These are phyloP conservation scores for Chrysanthemum lavandulifolium DNA, from an alignment of 129 eudicot genomes.

Conservation along the genomic window DNA sequence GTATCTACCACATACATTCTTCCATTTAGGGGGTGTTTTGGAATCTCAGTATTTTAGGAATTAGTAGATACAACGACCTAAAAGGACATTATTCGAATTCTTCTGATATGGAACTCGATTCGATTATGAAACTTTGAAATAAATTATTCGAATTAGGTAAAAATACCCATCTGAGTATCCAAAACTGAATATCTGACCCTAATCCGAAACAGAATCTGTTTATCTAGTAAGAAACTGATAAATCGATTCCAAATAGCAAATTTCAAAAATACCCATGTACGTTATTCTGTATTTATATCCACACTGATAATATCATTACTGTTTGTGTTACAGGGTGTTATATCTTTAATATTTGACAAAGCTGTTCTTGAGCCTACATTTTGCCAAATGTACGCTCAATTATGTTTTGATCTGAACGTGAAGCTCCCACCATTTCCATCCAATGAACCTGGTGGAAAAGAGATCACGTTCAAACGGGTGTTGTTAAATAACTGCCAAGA, in stretches of 20 bases:
- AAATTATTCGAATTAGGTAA: too few relatives aligned
- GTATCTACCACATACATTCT: background rate
- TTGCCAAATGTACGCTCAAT: constrained; percentile 87
- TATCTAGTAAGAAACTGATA: background rate
- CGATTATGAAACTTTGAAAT: too few relatives aligned
- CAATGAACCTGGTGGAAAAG: constrained; percentile 75
- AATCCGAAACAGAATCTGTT: too few relatives aligned
- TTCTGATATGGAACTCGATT: too few relatives aligned
- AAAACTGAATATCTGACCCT: too few relatives aligned
- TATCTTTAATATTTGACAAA: constrained; percentile 88
- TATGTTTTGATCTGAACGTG: constrained; percentile 75
- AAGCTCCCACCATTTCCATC: constrained; percentile 85
- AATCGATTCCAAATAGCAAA: background rate
- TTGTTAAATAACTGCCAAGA: constrained; percentile 79
- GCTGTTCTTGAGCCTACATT: constrained; percentile 96
- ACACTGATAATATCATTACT: background rate
- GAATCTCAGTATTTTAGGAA: too few relatives aligned
- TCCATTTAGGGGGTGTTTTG: too few relatives aligned
- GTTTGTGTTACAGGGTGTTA: constrained; percentile 52
- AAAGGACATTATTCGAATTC: too few relatives aligned
- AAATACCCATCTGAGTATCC: too few relatives aligned
- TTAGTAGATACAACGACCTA: too few relatives aligned
- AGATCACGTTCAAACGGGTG: constrained; percentile 70
- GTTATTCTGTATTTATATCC: background rate
- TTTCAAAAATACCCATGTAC: background rate